Conservation (phyloP, 1,284 basidiomycete genomes). For the Cutaneotrichosporon sp. region DNA sequence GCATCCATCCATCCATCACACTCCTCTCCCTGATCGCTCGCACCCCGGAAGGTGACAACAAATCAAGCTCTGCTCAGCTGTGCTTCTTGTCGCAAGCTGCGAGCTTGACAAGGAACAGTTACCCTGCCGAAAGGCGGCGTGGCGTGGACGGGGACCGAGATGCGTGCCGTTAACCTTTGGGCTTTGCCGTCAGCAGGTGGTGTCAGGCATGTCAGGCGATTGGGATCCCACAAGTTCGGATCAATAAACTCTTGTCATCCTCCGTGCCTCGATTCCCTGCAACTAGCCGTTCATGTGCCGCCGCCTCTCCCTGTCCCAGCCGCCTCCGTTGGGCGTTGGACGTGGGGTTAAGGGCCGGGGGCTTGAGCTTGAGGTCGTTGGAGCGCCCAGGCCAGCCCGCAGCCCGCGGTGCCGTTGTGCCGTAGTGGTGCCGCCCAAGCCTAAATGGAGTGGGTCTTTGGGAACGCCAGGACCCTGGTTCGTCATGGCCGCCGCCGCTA, state of each 20-base stretch:
- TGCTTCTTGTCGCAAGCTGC: not conserved
- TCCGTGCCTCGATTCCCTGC: not conserved
- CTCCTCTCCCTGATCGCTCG: not conserved
- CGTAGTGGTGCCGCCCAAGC: no score
- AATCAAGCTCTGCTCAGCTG: not conserved
- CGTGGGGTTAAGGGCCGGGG: no score
- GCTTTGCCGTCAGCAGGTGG: not conserved
- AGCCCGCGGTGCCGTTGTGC: no score
- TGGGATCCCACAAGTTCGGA: constrained; percentile 1
- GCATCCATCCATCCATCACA: not conserved
- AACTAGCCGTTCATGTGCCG: not conserved
- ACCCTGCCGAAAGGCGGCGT: not conserved
- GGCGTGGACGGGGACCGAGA: not conserved
- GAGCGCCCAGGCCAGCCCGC: no score
- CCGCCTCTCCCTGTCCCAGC: not conserved
- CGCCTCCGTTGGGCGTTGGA: no score
- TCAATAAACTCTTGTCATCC: constrained; percentile 1
- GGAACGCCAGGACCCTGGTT: no score
- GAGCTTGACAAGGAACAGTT: not conserved
- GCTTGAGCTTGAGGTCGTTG: no score
- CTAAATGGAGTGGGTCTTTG: no score
- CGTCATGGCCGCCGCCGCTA: no score
- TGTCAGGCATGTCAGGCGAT: not conserved
- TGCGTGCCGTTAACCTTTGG: not conserved
- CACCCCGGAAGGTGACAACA: not conserved